phyloP scores from a whole-genome alignment of 495 filamentous ascomycete genomes.

The Cladorrhinum samala region DNA sequence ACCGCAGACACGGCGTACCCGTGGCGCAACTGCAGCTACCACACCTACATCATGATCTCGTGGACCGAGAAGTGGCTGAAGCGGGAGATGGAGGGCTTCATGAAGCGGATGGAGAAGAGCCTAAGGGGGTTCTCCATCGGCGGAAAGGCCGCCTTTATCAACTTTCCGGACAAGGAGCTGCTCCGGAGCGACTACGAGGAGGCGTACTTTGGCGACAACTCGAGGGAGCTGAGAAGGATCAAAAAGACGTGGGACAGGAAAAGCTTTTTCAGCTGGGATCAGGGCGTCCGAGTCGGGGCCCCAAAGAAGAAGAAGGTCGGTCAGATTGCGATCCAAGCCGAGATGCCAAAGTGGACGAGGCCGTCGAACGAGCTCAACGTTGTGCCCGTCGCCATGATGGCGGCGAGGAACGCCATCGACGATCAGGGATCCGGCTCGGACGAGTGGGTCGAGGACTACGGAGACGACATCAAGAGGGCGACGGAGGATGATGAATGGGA shows the following conservation, averaged over 20 bases:
- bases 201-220: neutral
- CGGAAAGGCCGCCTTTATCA: neutral
- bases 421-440: too few species aligned
- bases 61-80: slow-evolving; percentile 28
- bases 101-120: neutral
- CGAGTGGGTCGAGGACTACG: too few species aligned
- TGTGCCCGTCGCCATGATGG: too few species aligned
- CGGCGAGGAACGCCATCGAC: too few species aligned
- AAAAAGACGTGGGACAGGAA: neutral
- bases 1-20: slow-evolving; percentile 14
- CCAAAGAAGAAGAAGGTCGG: too few species aligned
- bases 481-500: too few species aligned
- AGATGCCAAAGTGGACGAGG: too few species aligned
- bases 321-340: too few species aligned
- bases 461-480: too few species aligned
- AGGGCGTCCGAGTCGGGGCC: too few species aligned
- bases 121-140: neutral
- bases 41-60: slow-evolving; percentile 22
- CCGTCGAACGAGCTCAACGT: too few species aligned
- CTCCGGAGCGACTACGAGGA: neutral
- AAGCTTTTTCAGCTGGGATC: neutral
- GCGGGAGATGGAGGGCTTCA: slow-evolving; percentile 19
- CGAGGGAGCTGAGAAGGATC: neutral
- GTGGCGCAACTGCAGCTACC: slow-evolving; percentile 21
- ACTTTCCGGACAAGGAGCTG: neutral